Conservation (phyloP, 2,329 filamentous ascomycete genomes). For the Lojkania enalia region DNA sequence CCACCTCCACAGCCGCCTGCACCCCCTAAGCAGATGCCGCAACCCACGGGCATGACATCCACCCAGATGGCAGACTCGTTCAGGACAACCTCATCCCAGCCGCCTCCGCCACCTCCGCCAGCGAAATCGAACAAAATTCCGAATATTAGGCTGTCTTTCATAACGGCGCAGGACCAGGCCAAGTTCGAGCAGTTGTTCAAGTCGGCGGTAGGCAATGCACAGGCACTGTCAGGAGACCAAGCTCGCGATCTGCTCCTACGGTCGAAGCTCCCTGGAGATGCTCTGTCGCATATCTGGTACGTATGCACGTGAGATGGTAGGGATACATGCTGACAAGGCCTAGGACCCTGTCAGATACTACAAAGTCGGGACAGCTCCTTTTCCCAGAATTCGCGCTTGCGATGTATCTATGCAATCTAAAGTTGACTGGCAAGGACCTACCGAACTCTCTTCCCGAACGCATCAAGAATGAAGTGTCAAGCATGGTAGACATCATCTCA, state of each 20-base stretch:
- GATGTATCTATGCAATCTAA: constrained; percentile 98
- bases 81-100: constrained; percentile 43
- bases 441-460: constrained; percentile 77
- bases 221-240: constrained; percentile 88
- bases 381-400: constrained; percentile 97
- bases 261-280: constrained; percentile 84
- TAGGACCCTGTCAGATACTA: constrained; percentile 92
- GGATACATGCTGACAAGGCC: constrained; percentile 20
- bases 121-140: constrained; percentile 77
- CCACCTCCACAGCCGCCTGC: constrained; percentile 59
- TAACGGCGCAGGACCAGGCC: constrained; percentile 89
- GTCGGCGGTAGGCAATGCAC: constrained; percentile 82
- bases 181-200: constrained; percentile 99
- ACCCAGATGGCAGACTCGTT: constrained; percentile 68
- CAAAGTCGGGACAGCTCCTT: constrained; percentile 90
- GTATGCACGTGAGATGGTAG: constrained; percentile 21
- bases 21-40: constrained; percentile 51
- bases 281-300: constrained; percentile 90
- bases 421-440: constrained; percentile 81
- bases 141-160: constrained; percentile 92
- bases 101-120: constrained; percentile 65
- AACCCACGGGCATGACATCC: constrained; percentile 65
- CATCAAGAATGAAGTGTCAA: constrained; percentile 94
- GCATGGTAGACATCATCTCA: constrained; percentile 99
- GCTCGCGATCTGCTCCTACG: constrained; percentile 85